Base-by-base conservation (phyloP, 805 yeast genomes). In the Spathaspora sp. region DNA sequence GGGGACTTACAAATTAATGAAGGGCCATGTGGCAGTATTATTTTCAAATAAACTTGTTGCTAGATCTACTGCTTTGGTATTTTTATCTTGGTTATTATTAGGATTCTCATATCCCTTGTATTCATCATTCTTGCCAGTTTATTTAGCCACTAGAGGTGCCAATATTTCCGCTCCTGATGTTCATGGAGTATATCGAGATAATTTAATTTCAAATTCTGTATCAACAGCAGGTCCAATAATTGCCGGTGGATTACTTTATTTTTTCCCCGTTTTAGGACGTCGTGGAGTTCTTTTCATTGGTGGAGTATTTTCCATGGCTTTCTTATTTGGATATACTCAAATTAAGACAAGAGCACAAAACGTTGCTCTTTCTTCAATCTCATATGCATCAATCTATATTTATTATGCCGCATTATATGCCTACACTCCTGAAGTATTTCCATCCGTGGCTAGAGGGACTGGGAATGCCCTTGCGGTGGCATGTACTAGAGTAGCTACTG, bases 321-420 rank as follows among this genome's bases (percentile, higher is more conserved):
- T 84, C 49, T 64, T 84, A 53, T 83, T 83, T 59, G 86, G 86
- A 46, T 83, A 83, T 60, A 84, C 88, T 18, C 78, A 82, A 1
- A 81, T 82, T 10, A 74, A 77, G 61, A 77, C 81, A 0, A 70
- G 78, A 46, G 67, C 77, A 39, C 64, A 66, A 32, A 82, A 81
- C 61, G 81, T 83, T 35, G 68, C 60, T 1, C 51, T 63, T 29
- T 55, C 62, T 20, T 55, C 66, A 14, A 75, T 78, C 29, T 79
- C 84, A 18, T 80, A 77, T 64, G 69, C 78, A 52, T 60, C 62
- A 55, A 66, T 46, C 60, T 70, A 52, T 56, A 64, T 64, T 44
- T 80, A 80, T 59, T 69, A 62, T 50, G 67, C 69, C 2, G 63
- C 61, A 32, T 55, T 70, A 47, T 70, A 68, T 54, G 73, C 70